Evolutionary conservation across 1,284 basidiomycete genomes (phyloP).

Genomic region (Phaffia rhodozyma): DNA sequence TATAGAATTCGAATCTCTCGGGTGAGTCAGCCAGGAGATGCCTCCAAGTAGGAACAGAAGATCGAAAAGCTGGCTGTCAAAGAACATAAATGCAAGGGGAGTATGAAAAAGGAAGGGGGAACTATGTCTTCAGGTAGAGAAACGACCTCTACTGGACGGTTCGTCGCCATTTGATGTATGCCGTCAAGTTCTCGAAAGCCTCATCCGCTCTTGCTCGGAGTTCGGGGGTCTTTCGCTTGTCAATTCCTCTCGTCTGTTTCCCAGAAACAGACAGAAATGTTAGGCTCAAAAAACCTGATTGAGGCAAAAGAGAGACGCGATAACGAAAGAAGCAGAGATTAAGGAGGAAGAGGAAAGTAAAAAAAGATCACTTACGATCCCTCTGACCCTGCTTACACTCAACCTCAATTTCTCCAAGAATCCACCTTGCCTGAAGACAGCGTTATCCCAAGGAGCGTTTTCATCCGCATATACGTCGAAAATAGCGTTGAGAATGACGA

Average conservation of each 20-base stretch:
- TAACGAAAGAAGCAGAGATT: neutral
- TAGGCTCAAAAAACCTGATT: neutral
- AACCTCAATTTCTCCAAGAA: constrained; percentile 45
- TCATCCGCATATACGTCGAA: constrained; percentile 97
- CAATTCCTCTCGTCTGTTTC: constrained; percentile 39
- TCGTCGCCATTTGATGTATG: constrained; percentile 76
- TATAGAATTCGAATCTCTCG: no score
- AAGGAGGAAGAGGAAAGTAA: neutral
- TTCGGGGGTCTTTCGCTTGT: constrained; percentile 37
- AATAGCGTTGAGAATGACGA: constrained; percentile 72
- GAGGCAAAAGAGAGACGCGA: neutral
- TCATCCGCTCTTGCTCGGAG: constrained; percentile 39
- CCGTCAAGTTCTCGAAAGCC: constrained; percentile 61
- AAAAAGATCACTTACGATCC: constrained; percentile 41
- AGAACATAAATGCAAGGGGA: no score
- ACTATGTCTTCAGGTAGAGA: no score
- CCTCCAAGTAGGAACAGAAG: no score
- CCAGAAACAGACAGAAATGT: neutral
- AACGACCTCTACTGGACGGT: constrained; percentile 22
- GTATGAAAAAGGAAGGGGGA: no score
- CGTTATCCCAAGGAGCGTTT: constrained; percentile 61
- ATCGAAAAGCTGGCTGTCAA: no score
- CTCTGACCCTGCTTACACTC: constrained; percentile 48
- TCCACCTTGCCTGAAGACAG: constrained; percentile 53
- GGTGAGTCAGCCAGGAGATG: no score